These are phyloP conservation scores for Scenedesmus sp. DNA, from an alignment of 163 green algal genomes.

Conservation along the genomic window DNA sequence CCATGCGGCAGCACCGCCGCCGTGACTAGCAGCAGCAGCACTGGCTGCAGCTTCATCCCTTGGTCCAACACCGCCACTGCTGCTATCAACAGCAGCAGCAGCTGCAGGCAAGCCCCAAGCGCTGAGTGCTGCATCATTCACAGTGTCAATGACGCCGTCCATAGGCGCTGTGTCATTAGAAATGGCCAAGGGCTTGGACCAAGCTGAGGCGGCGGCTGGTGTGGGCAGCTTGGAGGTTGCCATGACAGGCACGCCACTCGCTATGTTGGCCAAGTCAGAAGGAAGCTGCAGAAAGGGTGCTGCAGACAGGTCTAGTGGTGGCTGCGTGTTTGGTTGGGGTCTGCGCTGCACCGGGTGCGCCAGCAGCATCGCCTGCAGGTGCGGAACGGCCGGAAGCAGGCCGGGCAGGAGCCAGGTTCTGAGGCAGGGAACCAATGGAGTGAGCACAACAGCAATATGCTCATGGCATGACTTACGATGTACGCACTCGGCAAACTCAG, in stretches of 20 bases:
- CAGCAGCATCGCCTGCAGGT: slow-evolving; percentile 27
- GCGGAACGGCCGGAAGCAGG: not conserved
- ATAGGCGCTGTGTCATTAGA: not conserved
- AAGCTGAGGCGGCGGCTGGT: not conserved
- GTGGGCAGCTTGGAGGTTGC: not conserved
- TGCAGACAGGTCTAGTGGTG: slow-evolving; percentile 18
- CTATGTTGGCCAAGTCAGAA: slow-evolving; percentile 21
- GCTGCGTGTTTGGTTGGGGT: not conserved
- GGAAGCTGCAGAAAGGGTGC: slow-evolving; percentile 29
- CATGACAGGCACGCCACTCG: slow-evolving; percentile 39
- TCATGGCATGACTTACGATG: no score
- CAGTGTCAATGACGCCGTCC: not conserved
- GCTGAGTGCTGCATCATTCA: not conserved
- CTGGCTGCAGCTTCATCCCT: not conserved
- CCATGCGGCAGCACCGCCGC: not conserved
- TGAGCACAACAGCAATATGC: not conserved
- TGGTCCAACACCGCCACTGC: not conserved
- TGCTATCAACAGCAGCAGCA: not conserved
- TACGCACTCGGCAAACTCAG: no score
- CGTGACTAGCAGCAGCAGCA: not conserved
- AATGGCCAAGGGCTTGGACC: not conserved
- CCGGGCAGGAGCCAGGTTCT: not conserved
- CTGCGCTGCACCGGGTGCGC: slow-evolving; percentile 29
- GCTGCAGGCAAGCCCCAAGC: not conserved
- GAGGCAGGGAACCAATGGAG: not conserved